phyloP scores from a whole-genome alignment of 148 eudicot genomes.

The Chenopodium formosanum region DNA sequence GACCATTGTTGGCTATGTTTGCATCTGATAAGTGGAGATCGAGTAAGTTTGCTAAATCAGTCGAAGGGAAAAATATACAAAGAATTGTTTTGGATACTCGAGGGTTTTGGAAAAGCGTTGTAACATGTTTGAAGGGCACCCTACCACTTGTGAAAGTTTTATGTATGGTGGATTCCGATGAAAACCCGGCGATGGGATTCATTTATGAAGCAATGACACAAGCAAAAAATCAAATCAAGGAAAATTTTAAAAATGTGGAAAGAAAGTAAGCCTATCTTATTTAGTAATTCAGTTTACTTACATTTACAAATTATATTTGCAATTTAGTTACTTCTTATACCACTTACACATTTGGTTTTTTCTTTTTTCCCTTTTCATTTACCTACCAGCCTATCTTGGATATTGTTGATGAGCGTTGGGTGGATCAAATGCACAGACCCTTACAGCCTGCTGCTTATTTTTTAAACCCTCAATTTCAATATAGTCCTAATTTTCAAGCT shows the following conservation, averaged over 20 bases:
- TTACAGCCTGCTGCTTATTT: too few relatives aligned
- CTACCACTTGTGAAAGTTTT: not conserved
- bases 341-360: not conserved
- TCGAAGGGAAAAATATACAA: not conserved
- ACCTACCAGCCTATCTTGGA: slow-evolving; percentile 14
- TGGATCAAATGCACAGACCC: slow-evolving; percentile 15
- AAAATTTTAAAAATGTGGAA: slow-evolving; percentile 2
- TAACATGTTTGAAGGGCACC: not conserved
- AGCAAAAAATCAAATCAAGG: not conserved
- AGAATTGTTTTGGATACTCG: not conserved
- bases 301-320: too few relatives aligned
- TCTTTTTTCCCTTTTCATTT: not conserved
- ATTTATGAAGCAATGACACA: too few relatives aligned
- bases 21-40: not conserved
- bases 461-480: too few relatives aligned
- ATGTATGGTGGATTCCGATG: not conserved
- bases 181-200: not conserved
- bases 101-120: not conserved
- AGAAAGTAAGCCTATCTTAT: not conserved
- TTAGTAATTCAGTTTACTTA: too few relatives aligned
- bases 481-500: too few relatives aligned
- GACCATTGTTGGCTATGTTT: not conserved
- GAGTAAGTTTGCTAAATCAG: not conserved
- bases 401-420: slow-evolving; percentile 3
- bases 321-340: not conserved